phyloP scores from a whole-genome alignment of 495 filamentous ascomycete genomes.

The Aspergillus wentii region DNA sequence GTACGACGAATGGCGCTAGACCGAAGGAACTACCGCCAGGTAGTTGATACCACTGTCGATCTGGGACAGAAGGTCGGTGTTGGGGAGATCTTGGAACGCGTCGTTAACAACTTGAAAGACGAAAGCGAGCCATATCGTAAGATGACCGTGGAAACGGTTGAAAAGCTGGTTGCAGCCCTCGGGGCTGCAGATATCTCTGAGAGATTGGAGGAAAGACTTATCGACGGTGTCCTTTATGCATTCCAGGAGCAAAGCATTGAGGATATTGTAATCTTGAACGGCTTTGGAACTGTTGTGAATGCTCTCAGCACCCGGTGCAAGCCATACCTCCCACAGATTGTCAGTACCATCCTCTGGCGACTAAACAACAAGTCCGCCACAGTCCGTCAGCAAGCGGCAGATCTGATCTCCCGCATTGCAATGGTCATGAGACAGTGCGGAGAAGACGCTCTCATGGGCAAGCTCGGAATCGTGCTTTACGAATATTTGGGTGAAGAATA shows the following conservation, averaged over 20 bases:
- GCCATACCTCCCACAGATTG: constrained; percentile 93
- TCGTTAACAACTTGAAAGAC: constrained; percentile 94
- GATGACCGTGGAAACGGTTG: constrained; percentile 97
- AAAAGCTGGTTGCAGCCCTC: constrained; percentile 88
- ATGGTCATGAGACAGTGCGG: constrained; percentile 99
- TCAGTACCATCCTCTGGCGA: constrained; percentile 93
- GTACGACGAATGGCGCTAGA: constrained; percentile 94
- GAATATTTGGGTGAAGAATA: constrained; percentile 99
- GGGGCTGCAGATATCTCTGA: constrained; percentile 93
- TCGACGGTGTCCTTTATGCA: constrained; percentile 93
- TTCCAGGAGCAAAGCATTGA: constrained; percentile 99
- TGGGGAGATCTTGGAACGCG: constrained; percentile 87
- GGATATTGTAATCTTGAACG: constrained; percentile 93
- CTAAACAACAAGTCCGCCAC: constrained; percentile 96
- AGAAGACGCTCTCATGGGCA: constrained; percentile 92
- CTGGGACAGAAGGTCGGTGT: constrained; percentile 95
- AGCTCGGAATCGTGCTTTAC: constrained; percentile 93
- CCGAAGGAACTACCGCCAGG: constrained; percentile 93
- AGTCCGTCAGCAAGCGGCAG: constrained; percentile 94
- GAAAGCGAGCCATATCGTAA: constrained; percentile 97
- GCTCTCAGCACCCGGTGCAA: constrained; percentile 91
- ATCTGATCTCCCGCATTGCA: constrained; percentile 92
- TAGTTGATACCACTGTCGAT: constrained; percentile 97
- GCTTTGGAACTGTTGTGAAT: constrained; percentile 98
- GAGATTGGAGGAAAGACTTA: constrained; percentile 83